Percentiles rank a stretch among this genome's conserved stretches.
Conservation (phyloP, 805 yeast species). For the Suhomyces prunicola region DNA sequence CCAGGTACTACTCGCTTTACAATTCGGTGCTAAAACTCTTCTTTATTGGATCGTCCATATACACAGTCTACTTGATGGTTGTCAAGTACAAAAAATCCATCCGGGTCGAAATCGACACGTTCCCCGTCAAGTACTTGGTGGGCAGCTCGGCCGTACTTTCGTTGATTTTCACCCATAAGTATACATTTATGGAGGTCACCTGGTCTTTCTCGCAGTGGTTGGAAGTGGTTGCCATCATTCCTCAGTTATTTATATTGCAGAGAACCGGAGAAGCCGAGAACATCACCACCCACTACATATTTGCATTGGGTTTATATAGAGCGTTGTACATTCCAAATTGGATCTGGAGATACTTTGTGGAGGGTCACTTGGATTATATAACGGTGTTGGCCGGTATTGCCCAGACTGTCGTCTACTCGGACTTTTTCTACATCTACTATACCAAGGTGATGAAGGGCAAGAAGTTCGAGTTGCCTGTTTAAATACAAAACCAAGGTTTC, state of each 20-base stretch:
- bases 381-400: conserved; percentile 76
- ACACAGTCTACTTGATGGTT: conserved; percentile 71
- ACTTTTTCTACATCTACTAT: conserved; percentile 92
- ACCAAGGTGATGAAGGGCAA: conserved; percentile 71
- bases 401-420: conserved; percentile 88
- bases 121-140: conserved; percentile 68
- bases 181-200: conserved; percentile 55
- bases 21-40: conserved; percentile 78
- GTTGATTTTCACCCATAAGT: conserved; percentile 65
- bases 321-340: conserved; percentile 91
- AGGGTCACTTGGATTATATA: conserved; percentile 62
- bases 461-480: conserved; percentile 69
- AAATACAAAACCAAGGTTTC: conserved; percentile 1
- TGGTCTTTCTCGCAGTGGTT: conserved; percentile 95
- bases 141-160: conserved; percentile 55
- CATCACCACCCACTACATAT: conserved; percentile 87
- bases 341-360: conserved; percentile 78
- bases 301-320: conserved; percentile 88
- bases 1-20: conserved; percentile 62
- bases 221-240: conserved; percentile 87
- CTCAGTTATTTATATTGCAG: conserved; percentile 88
- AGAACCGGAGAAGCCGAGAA: conserved; percentile 85
- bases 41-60: conserved; percentile 71
- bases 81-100: conserved; percentile 58
- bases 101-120: conserved; percentile 61